Base-by-base conservation (phyloP, 805 yeast species). In the Hanseniaspora hatyaiensis region DNA sequence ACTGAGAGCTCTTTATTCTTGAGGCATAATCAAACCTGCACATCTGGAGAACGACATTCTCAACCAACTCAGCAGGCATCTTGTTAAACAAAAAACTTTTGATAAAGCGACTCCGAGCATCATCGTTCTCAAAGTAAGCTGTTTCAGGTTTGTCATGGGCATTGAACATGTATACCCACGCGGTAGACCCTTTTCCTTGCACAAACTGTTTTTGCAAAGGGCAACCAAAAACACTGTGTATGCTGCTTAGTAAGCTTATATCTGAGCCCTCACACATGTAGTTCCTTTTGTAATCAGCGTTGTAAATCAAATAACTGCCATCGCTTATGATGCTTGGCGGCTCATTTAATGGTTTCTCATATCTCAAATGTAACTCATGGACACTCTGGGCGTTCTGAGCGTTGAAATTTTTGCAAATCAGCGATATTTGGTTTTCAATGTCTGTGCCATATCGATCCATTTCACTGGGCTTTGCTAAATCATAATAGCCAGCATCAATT, bases 161-260 rank as follows among this genome's bases (percentile, higher is more conserved):
- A 15, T 45, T 45, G n/a, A 22, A 45, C 34, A 45, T 37, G 20
- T 37, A 45, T 6, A 45, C 28, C 49, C 49, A 45, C 2, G 49
- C 40, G 24, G 19, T 22, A 11, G 26, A 15, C 2, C 6, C 13
- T 19, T 15, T 19, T 1, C 34, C 42, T 15, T 15, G 19, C 1
- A 28, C 30, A 16, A 45, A 45, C 3, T 45, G 24, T 6, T 19
- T 37, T n/a, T 23, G 33, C 13, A 45, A 20, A 0, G 49, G 49
- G 31, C 49, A 45, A 11, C 49, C 49, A 31, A 45, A 45, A 8
- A 45, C 13, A 4, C 18, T 3, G n/a, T 45, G 49, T 1, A 45
- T 37, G 20, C 28, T 45, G 1, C 40, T 34, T n/a, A 45, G 13
- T 12, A 45, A 15, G 4, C 34, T 38, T 3, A 45, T 45, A 24